Evolutionary conservation across 2,329 filamentous ascomycete species (phyloP), one percentile per base, ranked within the genome.

Genomic region (Amesomyces nigricolor): DNA sequence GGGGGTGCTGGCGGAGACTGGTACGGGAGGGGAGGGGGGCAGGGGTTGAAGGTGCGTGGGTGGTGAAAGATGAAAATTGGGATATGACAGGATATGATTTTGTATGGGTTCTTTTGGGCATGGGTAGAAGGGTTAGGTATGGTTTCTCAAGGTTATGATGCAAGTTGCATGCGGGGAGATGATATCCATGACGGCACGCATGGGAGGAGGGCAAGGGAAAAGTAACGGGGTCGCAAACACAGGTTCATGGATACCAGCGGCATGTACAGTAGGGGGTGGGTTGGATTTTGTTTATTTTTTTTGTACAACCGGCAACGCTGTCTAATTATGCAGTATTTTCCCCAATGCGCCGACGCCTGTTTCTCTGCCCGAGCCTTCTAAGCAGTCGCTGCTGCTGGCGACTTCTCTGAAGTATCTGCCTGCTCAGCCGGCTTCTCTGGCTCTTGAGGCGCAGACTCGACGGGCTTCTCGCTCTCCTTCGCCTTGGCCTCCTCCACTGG

Each of bases 1-100:
- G 66, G 75, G 75, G 3, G 66, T 91, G 32, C 16, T 61, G 46
- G 46, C 44, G 22, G 56, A 59, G 49, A 47, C 22, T 11, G 32
- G 30, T 9, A 8, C 19, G 22, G 14, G 11, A 35, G 14, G 39
- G 26, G 5, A n/a, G 10, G 10, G 39, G 29, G 13, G 30, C 35
- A 29, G 10, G 40, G 13, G 19, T 30, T 13, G 6, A 37, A 45
- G 44, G 39, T 45, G 2, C 7, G 10, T 37, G 46, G 19, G n/a
- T 10, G 37, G 32, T n/a, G 9, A 26, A 9, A 7, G 14, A n/a
- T 26, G 26, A 2, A 26, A 29, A 19, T 19, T 19, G 17, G 10
- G 9, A 11, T 19, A 6, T 17, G 39, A 5, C 14, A n/a, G 11
- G 16, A 22, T 17, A 22, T 5, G 39, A 17, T 16, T 17, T 19